Conservation (phyloP, 768 basidiomycete species). For the Mycena albidolilacea region DNA sequence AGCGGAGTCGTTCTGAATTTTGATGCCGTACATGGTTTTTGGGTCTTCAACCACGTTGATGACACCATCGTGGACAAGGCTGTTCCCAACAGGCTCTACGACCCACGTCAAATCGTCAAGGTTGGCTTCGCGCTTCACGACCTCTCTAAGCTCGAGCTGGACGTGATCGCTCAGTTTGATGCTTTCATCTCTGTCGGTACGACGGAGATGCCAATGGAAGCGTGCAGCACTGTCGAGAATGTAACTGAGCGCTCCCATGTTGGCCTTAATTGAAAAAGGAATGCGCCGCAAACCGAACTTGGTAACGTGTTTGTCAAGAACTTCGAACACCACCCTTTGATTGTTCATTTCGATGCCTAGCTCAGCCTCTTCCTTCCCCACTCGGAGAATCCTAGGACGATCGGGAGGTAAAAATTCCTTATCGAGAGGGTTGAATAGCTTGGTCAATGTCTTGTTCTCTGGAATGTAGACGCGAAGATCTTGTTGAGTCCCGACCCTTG, state of each 20-base stretch:
- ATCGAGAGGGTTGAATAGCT: too few relatives aligned
- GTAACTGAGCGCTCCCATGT: too few relatives aligned
- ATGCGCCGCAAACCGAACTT: too few relatives aligned
- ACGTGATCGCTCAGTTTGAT: neutral
- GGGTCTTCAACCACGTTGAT: neutral
- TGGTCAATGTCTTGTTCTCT: neutral
- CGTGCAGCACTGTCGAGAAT: neutral
- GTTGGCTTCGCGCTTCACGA: too few relatives aligned
- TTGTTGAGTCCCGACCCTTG: neutral
- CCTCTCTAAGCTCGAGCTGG: neutral
- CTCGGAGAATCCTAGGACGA: too few relatives aligned
- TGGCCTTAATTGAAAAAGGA: too few relatives aligned
- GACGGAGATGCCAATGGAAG: constrained; percentile 4
- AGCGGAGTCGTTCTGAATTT: neutral
- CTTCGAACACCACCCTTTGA: too few relatives aligned
- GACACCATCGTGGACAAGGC: neutral
- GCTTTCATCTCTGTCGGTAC: neutral
- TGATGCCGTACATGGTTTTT: neutral
- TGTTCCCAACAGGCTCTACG: neutral
- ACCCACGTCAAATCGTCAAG: neutral
- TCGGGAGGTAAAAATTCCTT: too few relatives aligned
- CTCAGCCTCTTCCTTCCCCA: too few relatives aligned
- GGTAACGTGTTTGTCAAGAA: too few relatives aligned
- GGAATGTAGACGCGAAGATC: neutral
- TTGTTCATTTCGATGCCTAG: too few relatives aligned